Base-by-base conservation (phyloP, 805 yeast species). In the Suhomyces xylopsoci region DNA sequence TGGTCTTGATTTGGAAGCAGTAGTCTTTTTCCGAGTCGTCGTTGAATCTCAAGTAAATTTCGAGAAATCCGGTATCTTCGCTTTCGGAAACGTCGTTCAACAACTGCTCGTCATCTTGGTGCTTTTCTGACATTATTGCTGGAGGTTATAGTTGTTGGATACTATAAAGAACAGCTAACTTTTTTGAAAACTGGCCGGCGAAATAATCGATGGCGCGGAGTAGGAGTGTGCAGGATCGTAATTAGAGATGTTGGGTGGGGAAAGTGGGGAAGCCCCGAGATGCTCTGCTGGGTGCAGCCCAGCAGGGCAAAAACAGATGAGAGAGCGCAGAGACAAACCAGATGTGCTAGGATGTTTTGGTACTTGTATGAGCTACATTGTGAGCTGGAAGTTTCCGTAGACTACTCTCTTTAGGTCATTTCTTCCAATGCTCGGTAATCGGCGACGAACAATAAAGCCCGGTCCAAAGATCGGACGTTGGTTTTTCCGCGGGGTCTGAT, bases 1-100 rank as follows among this genome's bases (percentile, higher is more conserved):
- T 75, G 17, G 81, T 70, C 22, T 79, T 76, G n/a, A 91, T 81
- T 58, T 82, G 85, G 74, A 93, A 90, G 61, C 97, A 89, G 70
- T 90, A 92, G 67, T 93, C 99, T 67, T 87, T 87, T 62, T 90
- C 97, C 47, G 74, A 68, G 64, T 92, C 97, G 53, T 82, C 87
- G 66, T 89, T 90, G 80, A 93, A 83, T 54, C 99, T 87, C 58
- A 94, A 69, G 72, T 83, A 91, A 40, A 81, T 64, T 57, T 82
- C 87, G 48, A 74, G 56, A 61, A 60, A 69, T 24, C 66, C 71
- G 45, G 52, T 42, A 28, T 65, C 66, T 51, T 65, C 65, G 51
- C 60, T 49, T 34, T 66, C 70, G 22, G 54, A 50, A 19, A 65
- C 63, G 47, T 60, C 62, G 38, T 66, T 59, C 34, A 65, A 49